Conservation (phyloP, 129 eudicot genomes). For the Escallonia herrerae region DNA sequence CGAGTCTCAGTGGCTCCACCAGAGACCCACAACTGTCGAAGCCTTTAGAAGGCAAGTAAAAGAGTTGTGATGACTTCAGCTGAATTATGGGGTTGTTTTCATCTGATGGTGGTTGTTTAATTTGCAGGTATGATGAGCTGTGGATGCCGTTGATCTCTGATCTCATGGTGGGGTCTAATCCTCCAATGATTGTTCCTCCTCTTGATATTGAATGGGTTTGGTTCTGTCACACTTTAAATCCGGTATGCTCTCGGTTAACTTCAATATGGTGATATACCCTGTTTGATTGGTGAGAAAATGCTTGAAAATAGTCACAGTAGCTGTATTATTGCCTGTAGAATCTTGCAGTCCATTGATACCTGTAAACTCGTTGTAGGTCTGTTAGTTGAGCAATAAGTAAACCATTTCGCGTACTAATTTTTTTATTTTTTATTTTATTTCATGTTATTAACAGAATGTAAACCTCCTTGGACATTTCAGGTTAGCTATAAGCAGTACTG, state of each 20-base stretch:
- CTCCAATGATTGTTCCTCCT: constrained; percentile 91
- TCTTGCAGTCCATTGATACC: too few species aligned
- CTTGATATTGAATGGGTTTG: constrained; percentile 98
- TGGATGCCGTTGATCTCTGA: constrained; percentile 98
- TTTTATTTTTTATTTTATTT: too few species aligned
- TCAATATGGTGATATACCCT: background rate
- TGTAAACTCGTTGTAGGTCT: too few species aligned
- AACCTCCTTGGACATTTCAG: constrained; percentile 27
- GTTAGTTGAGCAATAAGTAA: too few species aligned
- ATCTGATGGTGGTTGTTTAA: background rate
- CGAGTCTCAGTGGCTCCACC: constrained; percentile 71
- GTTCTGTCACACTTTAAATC: constrained; percentile 82
- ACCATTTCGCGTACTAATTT: too few species aligned
- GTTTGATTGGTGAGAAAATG: constrained; percentile 4
- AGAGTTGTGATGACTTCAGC: too few species aligned
- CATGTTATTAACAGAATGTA: too few species aligned
- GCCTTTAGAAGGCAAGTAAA: constrained; percentile 52
- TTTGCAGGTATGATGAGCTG: constrained; percentile 61
- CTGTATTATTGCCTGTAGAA: too few species aligned
- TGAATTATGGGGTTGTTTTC: background rate
- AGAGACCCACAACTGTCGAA: constrained; percentile 43
- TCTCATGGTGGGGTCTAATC: constrained; percentile 45
- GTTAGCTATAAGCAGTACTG: constrained; percentile 62
- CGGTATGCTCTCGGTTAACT: constrained; percentile 32
- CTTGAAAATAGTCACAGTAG: background rate